Evolutionary conservation across 495 filamentous ascomycete species (phyloP).

Genomic region (Letharia columbiana): DNA sequence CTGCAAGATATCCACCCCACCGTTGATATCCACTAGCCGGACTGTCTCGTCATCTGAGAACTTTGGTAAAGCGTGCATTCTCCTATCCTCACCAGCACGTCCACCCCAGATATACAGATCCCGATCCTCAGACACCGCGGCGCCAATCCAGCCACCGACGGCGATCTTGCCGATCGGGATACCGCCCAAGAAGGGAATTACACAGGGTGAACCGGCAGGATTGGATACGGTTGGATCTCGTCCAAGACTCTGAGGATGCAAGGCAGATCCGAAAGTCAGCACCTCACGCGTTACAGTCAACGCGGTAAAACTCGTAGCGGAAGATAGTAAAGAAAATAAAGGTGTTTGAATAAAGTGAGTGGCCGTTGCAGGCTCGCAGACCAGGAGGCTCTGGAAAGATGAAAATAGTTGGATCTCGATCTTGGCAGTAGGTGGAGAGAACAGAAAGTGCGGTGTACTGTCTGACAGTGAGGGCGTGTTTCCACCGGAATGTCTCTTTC

Average conservation of each 20-base stretch:
- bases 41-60: constrained; percentile 27
- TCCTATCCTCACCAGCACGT: constrained; percentile 27
- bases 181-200: constrained; percentile 41
- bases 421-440: constrained; percentile 11
- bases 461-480: neutral
- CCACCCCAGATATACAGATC: constrained; percentile 62
- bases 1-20: constrained; percentile 43
- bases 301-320: constrained; percentile 44
- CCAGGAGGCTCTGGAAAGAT: constrained; percentile 13
- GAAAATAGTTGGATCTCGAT: constrained; percentile 13
- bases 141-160: constrained; percentile 45
- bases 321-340: constrained; percentile 41
- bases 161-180: constrained; percentile 48
- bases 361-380: constrained; percentile 12
- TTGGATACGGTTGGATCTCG: constrained; percentile 17
- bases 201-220: constrained; percentile 28
- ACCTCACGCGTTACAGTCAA: constrained; percentile 42
- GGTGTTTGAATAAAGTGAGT: constrained; percentile 22
- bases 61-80: constrained; percentile 25
- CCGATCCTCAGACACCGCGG: constrained; percentile 46
- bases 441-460: neutral
- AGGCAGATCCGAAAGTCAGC: constrained; percentile 52
- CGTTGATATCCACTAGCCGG: constrained; percentile 31
- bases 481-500: neutral
- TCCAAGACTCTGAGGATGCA: constrained; percentile 32